phyloP scores from a whole-genome alignment of 495 filamentous ascomycete genomes.

The Cenococcum geophilum region DNA sequence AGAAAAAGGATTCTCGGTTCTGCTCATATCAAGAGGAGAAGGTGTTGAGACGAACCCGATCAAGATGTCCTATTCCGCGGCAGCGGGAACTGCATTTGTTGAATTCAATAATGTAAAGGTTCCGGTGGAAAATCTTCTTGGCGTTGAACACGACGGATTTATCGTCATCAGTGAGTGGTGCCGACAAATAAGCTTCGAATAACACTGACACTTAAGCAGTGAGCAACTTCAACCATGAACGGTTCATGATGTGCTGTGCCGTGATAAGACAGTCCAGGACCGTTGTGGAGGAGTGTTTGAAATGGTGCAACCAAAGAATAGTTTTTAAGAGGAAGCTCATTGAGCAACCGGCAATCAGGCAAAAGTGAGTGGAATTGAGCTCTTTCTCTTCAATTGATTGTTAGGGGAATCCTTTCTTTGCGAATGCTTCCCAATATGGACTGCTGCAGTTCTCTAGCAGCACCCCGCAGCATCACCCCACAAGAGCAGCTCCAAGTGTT shows the following conservation, averaged over 20 bases:
- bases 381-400: not conserved
- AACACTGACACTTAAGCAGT: not conserved
- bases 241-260: conserved; percentile 46
- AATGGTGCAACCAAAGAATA: conserved; percentile 85
- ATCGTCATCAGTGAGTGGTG: conserved; percentile 57
- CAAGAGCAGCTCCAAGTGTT: too few relatives aligned
- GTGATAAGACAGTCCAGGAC: conserved; percentile 60
- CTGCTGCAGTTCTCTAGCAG: not conserved
- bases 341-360: conserved; percentile 78
- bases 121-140: conserved; percentile 69
- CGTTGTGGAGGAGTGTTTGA: conserved; percentile 77
- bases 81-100: conserved; percentile 74
- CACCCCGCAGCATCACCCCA: not conserved
- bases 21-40: conserved; percentile 68
- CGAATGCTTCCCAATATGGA: not conserved
- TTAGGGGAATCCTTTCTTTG: not conserved
- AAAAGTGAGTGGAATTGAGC: conserved; percentile 49
- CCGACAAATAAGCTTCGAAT: conserved; percentile 36
- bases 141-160: conserved; percentile 82
- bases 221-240: conserved; percentile 33
- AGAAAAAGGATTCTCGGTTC: conserved; percentile 72
- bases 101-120: conserved; percentile 86
- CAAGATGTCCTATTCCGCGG: conserved; percentile 78
- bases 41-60: conserved; percentile 68
- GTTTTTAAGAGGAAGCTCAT: conserved; percentile 78